A percentile compares a stretch with the other conserved stretches of the same genome.
phyloP scores from a whole-genome alignment of 169 alveolate genomes.

The Cryptosporidium ryanae region DNA sequence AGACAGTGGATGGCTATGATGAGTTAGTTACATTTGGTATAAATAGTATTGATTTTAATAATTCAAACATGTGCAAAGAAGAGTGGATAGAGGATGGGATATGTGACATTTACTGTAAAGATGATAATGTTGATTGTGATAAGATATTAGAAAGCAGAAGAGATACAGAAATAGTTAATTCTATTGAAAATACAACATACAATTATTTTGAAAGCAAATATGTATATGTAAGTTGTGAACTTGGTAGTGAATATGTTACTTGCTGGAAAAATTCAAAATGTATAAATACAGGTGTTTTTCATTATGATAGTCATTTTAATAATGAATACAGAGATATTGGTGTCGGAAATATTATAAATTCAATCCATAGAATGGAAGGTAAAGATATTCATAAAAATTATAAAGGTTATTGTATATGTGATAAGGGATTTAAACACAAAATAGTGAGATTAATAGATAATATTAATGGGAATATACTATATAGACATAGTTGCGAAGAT shows the following conservation, averaged over 20 bases:
- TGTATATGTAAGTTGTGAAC: conserved; percentile 30
- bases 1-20: conserved; percentile 31
- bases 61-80: conserved; percentile 7
- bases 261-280: conserved; percentile 66
- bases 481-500: conserved; percentile 70
- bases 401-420: conserved; percentile 41
- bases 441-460: conserved; percentile 46
- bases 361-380: neutral
- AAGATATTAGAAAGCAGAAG: neutral
- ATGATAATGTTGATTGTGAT: conserved; percentile 32
- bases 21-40: conserved; percentile 43
- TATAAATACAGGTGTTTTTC: neutral
- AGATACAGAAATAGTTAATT: neutral
- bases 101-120: conserved; percentile 45
- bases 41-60: neutral
- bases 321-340: neutral
- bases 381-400: neutral
- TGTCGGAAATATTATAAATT: neutral
- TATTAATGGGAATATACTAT: conserved; percentile 17
- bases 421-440: conserved; percentile 52
- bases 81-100: conserved; percentile 52
- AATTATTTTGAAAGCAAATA: conserved; percentile 7
- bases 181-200: neutral
- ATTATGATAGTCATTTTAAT: neutral
- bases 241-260: neutral